phyloP scores from a whole-genome alignment of 257 asterid genomes.

The Perilla frutescens region DNA sequence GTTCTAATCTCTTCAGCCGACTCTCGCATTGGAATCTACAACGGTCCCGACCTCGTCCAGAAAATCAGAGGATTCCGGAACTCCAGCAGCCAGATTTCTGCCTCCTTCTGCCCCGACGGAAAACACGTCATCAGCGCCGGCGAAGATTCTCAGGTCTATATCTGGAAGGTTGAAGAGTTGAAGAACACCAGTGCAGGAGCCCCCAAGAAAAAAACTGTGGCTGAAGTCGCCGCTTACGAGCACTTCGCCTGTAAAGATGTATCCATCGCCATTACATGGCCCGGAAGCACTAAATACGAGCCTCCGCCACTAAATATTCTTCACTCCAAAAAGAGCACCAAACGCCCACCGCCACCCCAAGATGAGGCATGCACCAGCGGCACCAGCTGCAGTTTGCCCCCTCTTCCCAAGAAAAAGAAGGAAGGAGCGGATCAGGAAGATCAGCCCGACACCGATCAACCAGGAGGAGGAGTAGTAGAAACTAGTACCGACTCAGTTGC shows the following conservation, averaged over 20 bases:
- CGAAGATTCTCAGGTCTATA: conserved; percentile 81
- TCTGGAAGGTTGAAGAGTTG: conserved; percentile 79
- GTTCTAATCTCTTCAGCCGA: conserved; percentile 94
- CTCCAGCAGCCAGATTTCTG: conserved; percentile 88
- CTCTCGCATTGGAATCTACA: conserved; percentile 82
- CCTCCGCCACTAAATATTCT: conserved; percentile 64
- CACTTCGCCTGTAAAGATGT: conserved; percentile 88
- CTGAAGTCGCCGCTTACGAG: conserved; percentile 47
- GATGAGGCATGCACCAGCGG: not conserved
- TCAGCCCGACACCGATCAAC: no score
- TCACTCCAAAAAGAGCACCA: conserved; percentile 62
- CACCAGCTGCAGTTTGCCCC: conserved; percentile 43
- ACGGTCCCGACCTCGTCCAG: conserved; percentile 80
- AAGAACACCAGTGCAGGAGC: conserved; percentile 14
- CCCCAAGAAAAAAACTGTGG: conserved; percentile 16
- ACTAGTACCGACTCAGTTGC: no score
- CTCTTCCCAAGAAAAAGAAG: conserved; percentile 58
- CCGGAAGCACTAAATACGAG: conserved; percentile 63
- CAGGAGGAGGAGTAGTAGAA: no score
- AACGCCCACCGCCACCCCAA: conserved; percentile 39
- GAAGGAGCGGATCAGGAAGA: conserved; percentile 32
- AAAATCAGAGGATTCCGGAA: conserved; percentile 91
- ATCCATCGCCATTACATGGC: conserved; percentile 93
- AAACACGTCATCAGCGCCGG: conserved; percentile 87
- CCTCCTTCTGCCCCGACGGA: conserved; percentile 78